Conservation (phyloP, 1,284 basidiomycete genomes). For the Ustilago nuda region DNA sequence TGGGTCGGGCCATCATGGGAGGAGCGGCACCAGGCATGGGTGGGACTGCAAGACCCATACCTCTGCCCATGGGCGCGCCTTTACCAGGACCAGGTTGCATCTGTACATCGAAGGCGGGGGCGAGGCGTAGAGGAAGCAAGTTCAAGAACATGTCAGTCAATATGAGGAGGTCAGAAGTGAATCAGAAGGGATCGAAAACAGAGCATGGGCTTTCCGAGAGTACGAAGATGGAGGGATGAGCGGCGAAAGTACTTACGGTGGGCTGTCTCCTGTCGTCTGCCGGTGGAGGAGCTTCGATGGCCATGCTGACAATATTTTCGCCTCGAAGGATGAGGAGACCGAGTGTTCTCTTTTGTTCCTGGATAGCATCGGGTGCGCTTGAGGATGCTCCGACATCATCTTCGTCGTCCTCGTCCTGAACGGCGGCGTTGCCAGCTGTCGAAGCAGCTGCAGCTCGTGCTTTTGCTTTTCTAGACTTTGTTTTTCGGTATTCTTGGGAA, state of each 20-base stretch:
- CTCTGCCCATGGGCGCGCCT: slow-evolving; percentile 93
- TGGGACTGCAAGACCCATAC: slow-evolving; percentile 90
- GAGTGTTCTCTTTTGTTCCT: slow-evolving; percentile 95
- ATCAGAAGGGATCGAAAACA: no score
- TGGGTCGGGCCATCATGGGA: slow-evolving; percentile 68
- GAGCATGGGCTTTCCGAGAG: not conserved
- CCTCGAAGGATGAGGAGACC: slow-evolving; percentile 96
- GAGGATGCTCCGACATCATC: slow-evolving; percentile 47
- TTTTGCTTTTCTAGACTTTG: slow-evolving; percentile 63
- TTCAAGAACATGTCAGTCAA: not conserved
- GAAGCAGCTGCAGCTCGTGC: slow-evolving; percentile 32
- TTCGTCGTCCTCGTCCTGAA: slow-evolving; percentile 56
- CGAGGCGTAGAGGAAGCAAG: not conserved
- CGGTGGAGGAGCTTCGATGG: slow-evolving; percentile 95
- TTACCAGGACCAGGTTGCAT: slow-evolving; percentile 91
- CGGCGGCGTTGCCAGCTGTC: slow-evolving; percentile 46
- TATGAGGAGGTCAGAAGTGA: not conserved
- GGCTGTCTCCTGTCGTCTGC: slow-evolving; percentile 89
- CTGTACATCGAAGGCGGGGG: slow-evolving; percentile 23
- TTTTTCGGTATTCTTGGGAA: slow-evolving; percentile 67
- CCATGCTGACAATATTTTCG: slow-evolving; percentile 94
- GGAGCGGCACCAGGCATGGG: slow-evolving; percentile 73
- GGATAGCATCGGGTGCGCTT: slow-evolving; percentile 71
- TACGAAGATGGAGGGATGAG: not conserved
- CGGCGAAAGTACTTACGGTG: slow-evolving; percentile 70